Evolutionary conservation across 352 stramenopile species (phyloP).

Genomic region (Pythium chondricola): DNA sequence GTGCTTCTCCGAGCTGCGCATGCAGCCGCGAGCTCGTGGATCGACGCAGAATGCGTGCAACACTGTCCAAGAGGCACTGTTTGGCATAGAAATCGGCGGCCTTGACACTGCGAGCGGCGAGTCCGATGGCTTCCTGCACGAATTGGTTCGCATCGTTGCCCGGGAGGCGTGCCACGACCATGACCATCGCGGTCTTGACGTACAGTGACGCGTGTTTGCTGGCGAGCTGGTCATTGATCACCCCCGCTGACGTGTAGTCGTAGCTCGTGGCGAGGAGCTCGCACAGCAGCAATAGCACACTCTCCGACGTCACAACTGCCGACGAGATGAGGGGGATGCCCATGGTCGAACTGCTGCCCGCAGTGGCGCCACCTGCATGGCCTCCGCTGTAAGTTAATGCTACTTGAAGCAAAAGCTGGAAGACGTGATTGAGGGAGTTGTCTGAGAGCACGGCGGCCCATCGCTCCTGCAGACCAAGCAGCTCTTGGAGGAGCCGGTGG

Average conservation of each 20-base stretch:
- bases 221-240: constrained; percentile 46
- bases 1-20: constrained; percentile 48
- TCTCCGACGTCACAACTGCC: constrained; percentile 48
- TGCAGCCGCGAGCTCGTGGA: constrained; percentile 30
- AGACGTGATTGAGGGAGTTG: constrained; percentile 24
- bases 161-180: constrained; percentile 53
- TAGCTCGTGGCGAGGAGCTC: constrained; percentile 69
- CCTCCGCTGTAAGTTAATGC: constrained; percentile 64
- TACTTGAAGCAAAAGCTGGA: constrained; percentile 56
- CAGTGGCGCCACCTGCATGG: constrained; percentile 23
- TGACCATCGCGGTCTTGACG: constrained; percentile 61
- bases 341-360: constrained; percentile 28
- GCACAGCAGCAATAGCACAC: constrained; percentile 57
- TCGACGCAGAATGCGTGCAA: constrained; percentile 40
- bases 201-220: constrained; percentile 58
- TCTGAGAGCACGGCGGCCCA: constrained; percentile 38
- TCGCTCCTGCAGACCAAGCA: constrained; percentile 51
- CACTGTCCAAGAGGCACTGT: constrained; percentile 63
- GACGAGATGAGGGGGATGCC: constrained; percentile 49
- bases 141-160: constrained; percentile 60
- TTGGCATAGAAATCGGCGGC: constrained; percentile 76
- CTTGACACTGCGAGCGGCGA: constrained; percentile 53
- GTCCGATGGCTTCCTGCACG: constrained; percentile 52
- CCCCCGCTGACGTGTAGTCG: constrained; percentile 54
- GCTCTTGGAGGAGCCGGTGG: constrained; percentile 28